Conservation (phyloP, 1,139 yeast species). For the Pichia sp. region DNA sequence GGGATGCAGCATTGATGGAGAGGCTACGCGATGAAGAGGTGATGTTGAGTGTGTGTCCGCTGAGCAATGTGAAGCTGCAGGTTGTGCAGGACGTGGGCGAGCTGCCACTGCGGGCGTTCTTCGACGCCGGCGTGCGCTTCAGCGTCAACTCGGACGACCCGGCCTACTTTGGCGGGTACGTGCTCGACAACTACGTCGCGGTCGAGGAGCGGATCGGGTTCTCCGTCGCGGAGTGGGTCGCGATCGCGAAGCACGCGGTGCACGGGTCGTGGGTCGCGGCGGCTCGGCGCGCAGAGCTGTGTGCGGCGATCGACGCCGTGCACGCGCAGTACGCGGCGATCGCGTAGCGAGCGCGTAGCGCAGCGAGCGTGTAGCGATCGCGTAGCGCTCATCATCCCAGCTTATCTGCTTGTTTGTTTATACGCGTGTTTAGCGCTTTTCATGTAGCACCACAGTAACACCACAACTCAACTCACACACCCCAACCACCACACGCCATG, state of each 20-base stretch:
- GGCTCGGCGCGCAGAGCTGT: conserved; percentile 41
- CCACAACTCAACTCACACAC: no score
- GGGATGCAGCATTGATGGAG: conserved; percentile 44
- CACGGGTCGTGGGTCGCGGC: conserved; percentile 64
- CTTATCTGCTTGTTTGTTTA: no score
- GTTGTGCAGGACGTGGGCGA: conserved; percentile 63
- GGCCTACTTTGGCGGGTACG: conserved; percentile 79
- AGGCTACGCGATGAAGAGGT: conserved; percentile 47
- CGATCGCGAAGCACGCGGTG: conserved; percentile 51
- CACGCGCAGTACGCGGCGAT: conserved; percentile 35
- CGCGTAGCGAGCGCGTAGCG: no score
- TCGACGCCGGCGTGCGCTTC: conserved; percentile 60
- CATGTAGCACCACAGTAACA: no score
- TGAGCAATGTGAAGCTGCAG: conserved; percentile 65
- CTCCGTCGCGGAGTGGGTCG: conserved; percentile 48
- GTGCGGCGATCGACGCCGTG: conserved; percentile 39
- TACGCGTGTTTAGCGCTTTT: no score
- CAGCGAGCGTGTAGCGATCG: no score
- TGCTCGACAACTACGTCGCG: conserved; percentile 61
- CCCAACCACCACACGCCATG: no score
- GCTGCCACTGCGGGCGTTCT: conserved; percentile 53
- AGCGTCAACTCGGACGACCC: conserved; percentile 81
- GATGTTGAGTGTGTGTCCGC: conserved; percentile 65
- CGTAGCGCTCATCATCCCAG: no score
- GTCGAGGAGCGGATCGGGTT: conserved; percentile 62